Evolutionary conservation across 2,329 filamentous ascomycete genomes (phyloP).

Genomic region (Xylariaceae sp.): DNA sequence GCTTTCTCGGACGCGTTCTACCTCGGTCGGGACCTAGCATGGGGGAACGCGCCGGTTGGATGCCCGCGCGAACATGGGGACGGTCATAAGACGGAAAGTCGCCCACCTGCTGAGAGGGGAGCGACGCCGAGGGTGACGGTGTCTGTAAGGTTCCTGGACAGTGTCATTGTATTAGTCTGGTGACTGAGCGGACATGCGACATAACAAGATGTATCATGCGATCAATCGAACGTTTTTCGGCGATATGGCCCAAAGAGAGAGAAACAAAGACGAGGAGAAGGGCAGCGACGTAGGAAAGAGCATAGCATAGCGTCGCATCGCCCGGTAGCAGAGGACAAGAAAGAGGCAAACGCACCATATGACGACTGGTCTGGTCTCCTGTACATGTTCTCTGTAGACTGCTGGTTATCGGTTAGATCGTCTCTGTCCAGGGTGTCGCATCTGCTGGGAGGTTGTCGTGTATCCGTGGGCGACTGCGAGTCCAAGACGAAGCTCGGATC

Average conservation of each 20-base stretch:
- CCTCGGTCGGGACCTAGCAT: constrained; percentile 44
- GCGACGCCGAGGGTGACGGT: constrained; percentile 27
- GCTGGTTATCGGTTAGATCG: constrained; percentile 50
- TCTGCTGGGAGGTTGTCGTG: constrained; percentile 37
- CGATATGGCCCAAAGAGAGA: not conserved
- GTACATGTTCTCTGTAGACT: constrained; percentile 56
- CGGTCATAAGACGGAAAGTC: constrained; percentile 39
- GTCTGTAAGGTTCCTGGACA: constrained; percentile 34
- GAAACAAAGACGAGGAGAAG: not conserved
- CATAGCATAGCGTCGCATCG: constrained; percentile 12
- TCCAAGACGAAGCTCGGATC: constrained; percentile 34
- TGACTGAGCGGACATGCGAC: constrained; percentile 3
- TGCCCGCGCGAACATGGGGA: constrained; percentile 33
- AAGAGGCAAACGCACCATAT: constrained; percentile 46
- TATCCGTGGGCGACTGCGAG: constrained; percentile 46
- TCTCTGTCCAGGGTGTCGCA: constrained; percentile 38
- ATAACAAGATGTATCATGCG: constrained; percentile 10
- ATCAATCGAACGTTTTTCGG: not conserved
- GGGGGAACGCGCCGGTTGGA: constrained; percentile 41
- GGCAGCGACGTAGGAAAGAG: not conserved
- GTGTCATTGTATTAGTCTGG: constrained; percentile 23
- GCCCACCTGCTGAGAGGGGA: constrained; percentile 28
- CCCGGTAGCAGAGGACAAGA: not conserved
- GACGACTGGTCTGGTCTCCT: constrained; percentile 46
- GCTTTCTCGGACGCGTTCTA: constrained; percentile 60